These are phyloP conservation scores for Glaciozyma martinii DNA, from an alignment of 768 basidiomycete genomes.

Conservation along the genomic window DNA sequence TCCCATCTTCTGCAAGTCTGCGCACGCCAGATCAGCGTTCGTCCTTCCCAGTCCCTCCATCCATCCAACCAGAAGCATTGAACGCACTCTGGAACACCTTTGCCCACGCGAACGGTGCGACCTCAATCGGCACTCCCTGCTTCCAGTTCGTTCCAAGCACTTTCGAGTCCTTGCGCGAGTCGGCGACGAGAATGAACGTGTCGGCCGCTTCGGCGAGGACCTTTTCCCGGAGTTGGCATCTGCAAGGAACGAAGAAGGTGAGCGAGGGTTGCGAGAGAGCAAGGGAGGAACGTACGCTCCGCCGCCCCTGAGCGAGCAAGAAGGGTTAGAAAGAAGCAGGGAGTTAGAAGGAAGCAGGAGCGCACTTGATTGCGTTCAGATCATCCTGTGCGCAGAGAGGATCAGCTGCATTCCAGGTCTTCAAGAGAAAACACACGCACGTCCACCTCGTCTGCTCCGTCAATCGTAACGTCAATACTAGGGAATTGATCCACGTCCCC, in stretches of 20 bases:
- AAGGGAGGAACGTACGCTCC: conserved; percentile 48
- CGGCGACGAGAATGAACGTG: conserved; percentile 87
- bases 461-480: conserved; percentile 87
- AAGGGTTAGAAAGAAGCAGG: not conserved
- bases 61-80: conserved; percentile 14
- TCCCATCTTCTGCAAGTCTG: conserved; percentile 35
- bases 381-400: conserved; percentile 46
- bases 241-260: not conserved
- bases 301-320: conserved; percentile 44
- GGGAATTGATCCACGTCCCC: conserved; percentile 44
- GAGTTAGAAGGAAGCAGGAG: not conserved
- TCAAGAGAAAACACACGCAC: conserved; percentile 4
- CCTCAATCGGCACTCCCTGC: conserved; percentile 89
- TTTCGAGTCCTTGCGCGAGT: conserved; percentile 74
- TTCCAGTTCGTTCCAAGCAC: conserved; percentile 45
- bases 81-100: conserved; percentile 57
- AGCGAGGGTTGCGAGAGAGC: not conserved
- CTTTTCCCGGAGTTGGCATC: conserved; percentile 88
- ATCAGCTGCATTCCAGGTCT: not conserved
- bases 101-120: conserved; percentile 90
- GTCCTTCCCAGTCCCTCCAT: conserved; percentile 40
- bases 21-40: conserved; percentile 29
- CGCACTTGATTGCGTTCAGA: conserved; percentile 88
- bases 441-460: conserved; percentile 85
- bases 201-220: conserved; percentile 92